Conservation (phyloP, 768 basidiomycete species). For the Suillus decipiens region DNA sequence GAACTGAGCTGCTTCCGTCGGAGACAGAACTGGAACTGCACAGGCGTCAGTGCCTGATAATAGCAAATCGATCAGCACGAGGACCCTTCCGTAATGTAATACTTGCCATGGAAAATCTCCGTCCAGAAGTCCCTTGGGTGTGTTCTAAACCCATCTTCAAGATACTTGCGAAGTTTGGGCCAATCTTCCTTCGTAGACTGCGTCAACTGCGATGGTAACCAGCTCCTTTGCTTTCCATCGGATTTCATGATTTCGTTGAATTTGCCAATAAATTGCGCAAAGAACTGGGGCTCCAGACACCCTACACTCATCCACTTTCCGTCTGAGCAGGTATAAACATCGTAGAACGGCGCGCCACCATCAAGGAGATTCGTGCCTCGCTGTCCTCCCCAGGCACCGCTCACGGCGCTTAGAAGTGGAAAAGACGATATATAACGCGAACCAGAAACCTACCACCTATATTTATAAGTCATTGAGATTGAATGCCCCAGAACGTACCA, state of each 20-base stretch:
- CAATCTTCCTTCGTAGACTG: slow-evolving; percentile 54
- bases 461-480: neutral
- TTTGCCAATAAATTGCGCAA: slow-evolving; percentile 54
- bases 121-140: slow-evolving; percentile 72
- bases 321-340: slow-evolving; percentile 70
- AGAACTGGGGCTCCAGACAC: slow-evolving; percentile 76
- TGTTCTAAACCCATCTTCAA: slow-evolving; percentile 63
- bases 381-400: slow-evolving; percentile 38
- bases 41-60: slow-evolving; percentile 69
- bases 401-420: slow-evolving; percentile 52
- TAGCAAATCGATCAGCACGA: neutral
- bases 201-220: slow-evolving; percentile 52
- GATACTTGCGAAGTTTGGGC: slow-evolving; percentile 55
- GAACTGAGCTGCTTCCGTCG: slow-evolving; percentile 56
- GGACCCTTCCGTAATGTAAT: neutral
- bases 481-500: slow-evolving; percentile 48
- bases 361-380: slow-evolving; percentile 68
- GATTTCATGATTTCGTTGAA: slow-evolving; percentile 55
- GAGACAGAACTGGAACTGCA: slow-evolving; percentile 64
- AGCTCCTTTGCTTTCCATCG: slow-evolving; percentile 43
- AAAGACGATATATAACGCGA: slow-evolving; percentile 76
- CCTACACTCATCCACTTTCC: slow-evolving; percentile 77
- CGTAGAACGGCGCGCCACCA: slow-evolving; percentile 80
- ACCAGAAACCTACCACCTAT: slow-evolving; percentile 65
- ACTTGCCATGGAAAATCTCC: slow-evolving; percentile 61